phyloP scores from a whole-genome alignment of 2,329 filamentous ascomycete species.

The Keithomyces neogunnii region DNA sequence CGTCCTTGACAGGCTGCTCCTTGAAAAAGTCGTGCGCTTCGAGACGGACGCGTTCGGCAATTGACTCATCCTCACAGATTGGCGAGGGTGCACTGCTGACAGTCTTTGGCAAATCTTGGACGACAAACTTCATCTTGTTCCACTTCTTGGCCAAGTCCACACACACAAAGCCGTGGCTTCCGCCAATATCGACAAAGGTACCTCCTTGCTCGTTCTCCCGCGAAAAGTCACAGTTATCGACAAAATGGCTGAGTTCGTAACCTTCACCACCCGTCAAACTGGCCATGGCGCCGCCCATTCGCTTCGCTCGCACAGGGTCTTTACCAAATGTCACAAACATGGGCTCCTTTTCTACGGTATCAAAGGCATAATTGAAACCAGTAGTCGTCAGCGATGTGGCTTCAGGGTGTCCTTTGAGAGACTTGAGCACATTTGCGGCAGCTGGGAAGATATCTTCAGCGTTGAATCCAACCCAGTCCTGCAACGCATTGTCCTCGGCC shows the following conservation, averaged over 20 bases:
- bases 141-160: slow-evolving; percentile 44
- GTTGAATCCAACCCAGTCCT: slow-evolving; percentile 48
- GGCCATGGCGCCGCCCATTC: slow-evolving; percentile 47
- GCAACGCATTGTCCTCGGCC: slow-evolving; percentile 36
- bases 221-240: slow-evolving; percentile 45
- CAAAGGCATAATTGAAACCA: slow-evolving; percentile 43
- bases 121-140: slow-evolving; percentile 43
- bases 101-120: slow-evolving; percentile 44
- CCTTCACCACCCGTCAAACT: slow-evolving; percentile 47
- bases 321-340: slow-evolving; percentile 47
- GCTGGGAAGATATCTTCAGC: slow-evolving; percentile 45
- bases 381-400: slow-evolving; percentile 39
- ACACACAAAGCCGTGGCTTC: slow-evolving; percentile 48
- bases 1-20: slow-evolving; percentile 42
- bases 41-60: slow-evolving; percentile 32
- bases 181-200: slow-evolving; percentile 50
- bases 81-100: slow-evolving; percentile 37
- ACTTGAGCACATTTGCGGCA: slow-evolving; percentile 34
- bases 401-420: slow-evolving; percentile 35
- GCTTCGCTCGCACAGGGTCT: slow-evolving; percentile 35
- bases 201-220: slow-evolving; percentile 34
- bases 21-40: slow-evolving; percentile 50
- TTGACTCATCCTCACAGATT: slow-evolving; percentile 26
- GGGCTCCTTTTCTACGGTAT: slow-evolving; percentile 40
- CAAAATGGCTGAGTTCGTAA: slow-evolving; percentile 43